Evolutionary conservation across 2,329 filamentous ascomycete genomes (phyloP).

Genomic region (Geosmithia morbida): DNA sequence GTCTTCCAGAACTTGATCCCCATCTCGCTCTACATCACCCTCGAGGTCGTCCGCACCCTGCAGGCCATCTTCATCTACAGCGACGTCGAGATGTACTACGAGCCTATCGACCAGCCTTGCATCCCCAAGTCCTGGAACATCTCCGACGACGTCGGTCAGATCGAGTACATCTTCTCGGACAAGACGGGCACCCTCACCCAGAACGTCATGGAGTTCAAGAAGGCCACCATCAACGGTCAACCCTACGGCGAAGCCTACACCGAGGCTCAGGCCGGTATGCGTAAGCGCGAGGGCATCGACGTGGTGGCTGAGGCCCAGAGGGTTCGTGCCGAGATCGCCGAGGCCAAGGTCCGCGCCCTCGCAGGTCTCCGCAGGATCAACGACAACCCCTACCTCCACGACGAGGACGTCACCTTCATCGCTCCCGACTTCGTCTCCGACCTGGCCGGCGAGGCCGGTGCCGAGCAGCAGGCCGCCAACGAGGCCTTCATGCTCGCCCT

Average conservation of each 20-base stretch:
- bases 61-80: constrained; percentile 98
- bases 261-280: constrained; percentile 92
- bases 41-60: constrained; percentile 86
- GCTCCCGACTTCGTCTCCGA: constrained; percentile 82
- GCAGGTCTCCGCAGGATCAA: constrained; percentile 60
- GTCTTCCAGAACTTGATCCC: constrained; percentile 98
- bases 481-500: constrained; percentile 89
- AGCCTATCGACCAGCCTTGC: constrained; percentile 82
- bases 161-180: constrained; percentile 98
- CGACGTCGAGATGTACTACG: constrained; percentile 95
- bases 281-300: constrained; percentile 77
- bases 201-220: constrained; percentile 99
- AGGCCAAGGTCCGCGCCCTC: constrained; percentile 61
- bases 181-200: constrained; percentile 94
- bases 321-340: constrained; percentile 63
- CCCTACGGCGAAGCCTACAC: constrained; percentile 97
- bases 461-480: constrained; percentile 63
- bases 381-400: constrained; percentile 80
- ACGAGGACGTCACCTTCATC: constrained; percentile 83
- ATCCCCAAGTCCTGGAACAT: constrained; percentile 99
- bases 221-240: constrained; percentile 90
- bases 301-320: constrained; percentile 65
- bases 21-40: constrained; percentile 92
- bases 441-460: constrained; percentile 60
- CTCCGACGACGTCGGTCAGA: constrained; percentile 92